Conservation (phyloP, 225 moss, liverwort and hornwort genomes). For the Polytrichum formosum region DNA sequence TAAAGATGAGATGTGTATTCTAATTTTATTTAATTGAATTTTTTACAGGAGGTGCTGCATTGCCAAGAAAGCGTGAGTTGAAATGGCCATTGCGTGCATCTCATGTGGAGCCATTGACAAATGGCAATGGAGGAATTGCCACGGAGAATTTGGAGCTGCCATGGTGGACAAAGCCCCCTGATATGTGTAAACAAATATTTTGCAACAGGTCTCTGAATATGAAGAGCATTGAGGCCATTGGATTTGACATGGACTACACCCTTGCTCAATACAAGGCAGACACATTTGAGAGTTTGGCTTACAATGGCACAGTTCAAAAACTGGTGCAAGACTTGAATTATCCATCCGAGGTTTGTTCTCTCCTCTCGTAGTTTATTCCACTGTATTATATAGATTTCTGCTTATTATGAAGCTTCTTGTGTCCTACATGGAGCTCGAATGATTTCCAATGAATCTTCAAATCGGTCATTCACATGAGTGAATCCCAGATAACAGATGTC, state of each 20-base stretch:
- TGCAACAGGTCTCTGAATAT: conserved; percentile 92
- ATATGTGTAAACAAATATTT: conserved; percentile 71
- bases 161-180: conserved; percentile 62
- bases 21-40: too few species aligned
- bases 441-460: too few species aligned
- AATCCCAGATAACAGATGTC: too few species aligned
- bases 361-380: neutral
- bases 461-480: too few species aligned
- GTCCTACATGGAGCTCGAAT: neutral
- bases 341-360: conserved; percentile 62
- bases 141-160: conserved; percentile 32
- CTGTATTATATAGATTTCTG: neutral
- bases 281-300: conserved; percentile 89
- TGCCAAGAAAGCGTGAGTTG: conserved; percentile 20
- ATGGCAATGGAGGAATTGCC: conserved; percentile 28
- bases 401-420: neutral
- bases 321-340: conserved; percentile 78
- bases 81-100: conserved; percentile 35
- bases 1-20: neutral
- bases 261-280: conserved; percentile 93
- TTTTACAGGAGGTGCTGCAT: conserved; percentile 21
- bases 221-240: conserved; percentile 94
- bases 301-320: conserved; percentile 77
- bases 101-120: conserved; percentile 32
- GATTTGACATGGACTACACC: conserved; percentile 99